Base-by-base conservation (phyloP, 2,329 filamentous ascomycete genomes). In the Aspergillus clavatus region DNA sequence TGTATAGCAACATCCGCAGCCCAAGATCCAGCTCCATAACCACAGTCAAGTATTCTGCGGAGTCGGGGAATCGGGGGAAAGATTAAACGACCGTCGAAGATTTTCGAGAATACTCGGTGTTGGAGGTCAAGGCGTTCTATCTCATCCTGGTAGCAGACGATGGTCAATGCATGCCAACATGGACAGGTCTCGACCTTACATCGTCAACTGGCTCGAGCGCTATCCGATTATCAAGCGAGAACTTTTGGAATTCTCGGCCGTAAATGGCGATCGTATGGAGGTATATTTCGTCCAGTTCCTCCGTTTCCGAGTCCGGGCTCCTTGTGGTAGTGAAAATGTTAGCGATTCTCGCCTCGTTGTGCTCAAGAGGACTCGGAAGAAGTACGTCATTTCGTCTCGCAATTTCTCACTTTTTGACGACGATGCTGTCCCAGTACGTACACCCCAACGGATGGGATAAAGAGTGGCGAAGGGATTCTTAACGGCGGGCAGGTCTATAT, bases 141-240 rank as follows among this genome's bases (percentile, higher is more conserved):
- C 66, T 89, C 86, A 57, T 83, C 79, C 85, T 88, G 45, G 27
- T 39, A 42, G 38, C n/a, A 44, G 50, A 45, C 31, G 40, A 41
- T 8, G 11, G 14, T 39, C 24, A 23, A 19, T 8, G 16, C 31
- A 11, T 21, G 31, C 31, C 18, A 21, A 21, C 18, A 14, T 38
- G 38, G 42, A 21, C 45, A 33, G 26, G 35, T 18, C 31, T 40
- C 36, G 28, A 29, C 23, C 43, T 38, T 73, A 87, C 86, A 74
- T 87, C 83, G 60, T 89, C 86, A 46, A 86, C 73, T 7, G 86
- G 86, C 37, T 73, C 79, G 55, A 86, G 83, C 61, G 86, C 86
- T 50, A 80, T 77, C 27, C 72, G 73, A 54, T 84, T 80, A 23
- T 82, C 75, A 42, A 88, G 64, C 16, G 84, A 77, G 68, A 83